phyloP scores from a whole-genome alignment of 2,329 filamentous ascomycete genomes.

The Cladosporium sp. region DNA sequence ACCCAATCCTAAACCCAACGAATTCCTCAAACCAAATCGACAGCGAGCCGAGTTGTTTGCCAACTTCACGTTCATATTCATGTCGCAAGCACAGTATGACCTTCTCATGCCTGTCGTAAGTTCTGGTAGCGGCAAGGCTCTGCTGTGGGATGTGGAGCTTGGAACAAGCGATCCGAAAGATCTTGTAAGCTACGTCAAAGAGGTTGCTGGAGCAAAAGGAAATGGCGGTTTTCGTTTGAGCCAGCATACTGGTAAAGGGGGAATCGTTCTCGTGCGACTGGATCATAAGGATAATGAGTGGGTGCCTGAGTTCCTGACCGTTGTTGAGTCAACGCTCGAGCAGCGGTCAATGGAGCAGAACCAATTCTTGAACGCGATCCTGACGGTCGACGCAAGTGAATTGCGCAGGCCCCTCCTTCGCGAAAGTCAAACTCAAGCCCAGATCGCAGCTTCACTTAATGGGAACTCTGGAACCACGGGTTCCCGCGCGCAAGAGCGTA shows the following conservation, averaged over 20 bases:
- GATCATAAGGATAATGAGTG: constrained; percentile 54
- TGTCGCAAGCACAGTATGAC: constrained; percentile 73
- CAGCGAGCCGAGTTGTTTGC: constrained; percentile 73
- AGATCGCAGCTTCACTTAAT: constrained; percentile 13
- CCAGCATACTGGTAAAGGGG: constrained; percentile 42
- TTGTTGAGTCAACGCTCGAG: constrained; percentile 69
- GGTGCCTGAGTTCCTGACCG: constrained; percentile 26
- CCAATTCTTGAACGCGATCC: constrained; percentile 87
- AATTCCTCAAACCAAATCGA: constrained; percentile 71
- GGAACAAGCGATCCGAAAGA: constrained; percentile 66
- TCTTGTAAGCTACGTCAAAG: constrained; percentile 75
- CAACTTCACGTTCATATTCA: constrained; percentile 87
- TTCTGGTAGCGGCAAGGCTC: constrained; percentile 78
- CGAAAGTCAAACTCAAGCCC: constrained; percentile 40
- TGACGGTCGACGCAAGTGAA: constrained; percentile 73
- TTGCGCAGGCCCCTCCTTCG: constrained; percentile 66
- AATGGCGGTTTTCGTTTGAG: constrained; percentile 32
- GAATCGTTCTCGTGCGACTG: constrained; percentile 77
- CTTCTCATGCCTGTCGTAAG: constrained; percentile 74
- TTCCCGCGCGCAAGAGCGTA: background rate
- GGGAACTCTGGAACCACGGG: background rate
- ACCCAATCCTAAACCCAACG: constrained; percentile 61
- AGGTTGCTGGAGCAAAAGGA: constrained; percentile 74
- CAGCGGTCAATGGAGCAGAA: constrained; percentile 85
- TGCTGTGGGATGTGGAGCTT: constrained; percentile 64